Conservation (phyloP, 108 stramenopile species). For the Cyclotella sp. region DNA sequence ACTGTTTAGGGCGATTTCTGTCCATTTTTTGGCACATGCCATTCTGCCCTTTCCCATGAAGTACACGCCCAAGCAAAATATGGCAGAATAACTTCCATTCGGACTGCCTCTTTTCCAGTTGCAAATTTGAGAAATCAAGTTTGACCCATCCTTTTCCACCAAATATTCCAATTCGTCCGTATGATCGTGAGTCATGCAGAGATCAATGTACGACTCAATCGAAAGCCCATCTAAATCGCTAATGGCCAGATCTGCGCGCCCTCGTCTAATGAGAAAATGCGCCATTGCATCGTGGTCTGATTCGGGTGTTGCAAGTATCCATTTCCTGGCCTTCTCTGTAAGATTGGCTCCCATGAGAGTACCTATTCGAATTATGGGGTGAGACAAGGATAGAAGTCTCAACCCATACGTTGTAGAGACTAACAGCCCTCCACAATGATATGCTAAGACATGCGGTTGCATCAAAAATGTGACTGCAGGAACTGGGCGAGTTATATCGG, state of each 20-base stretch:
- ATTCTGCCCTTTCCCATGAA: conserved; percentile 68
- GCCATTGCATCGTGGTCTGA: conserved; percentile 73
- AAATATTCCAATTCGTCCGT: conserved; percentile 70
- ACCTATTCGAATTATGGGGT: conserved; percentile 78
- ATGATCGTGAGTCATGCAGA: conserved; percentile 70
- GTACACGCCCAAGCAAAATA: conserved; percentile 71
- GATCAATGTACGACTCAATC: conserved; percentile 72
- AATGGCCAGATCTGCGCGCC: conserved; percentile 67
- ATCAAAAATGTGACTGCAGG: conserved; percentile 50
- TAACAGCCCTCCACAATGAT: conserved; percentile 77
- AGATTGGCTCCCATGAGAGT: conserved; percentile 73
- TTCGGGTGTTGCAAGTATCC: conserved; percentile 70
- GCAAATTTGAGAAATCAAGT: conserved; percentile 57
- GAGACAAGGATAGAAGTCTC: conserved; percentile 61
- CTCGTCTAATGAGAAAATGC: conserved; percentile 75
- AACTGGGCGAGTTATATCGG: conserved; percentile 12
- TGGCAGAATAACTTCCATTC: conserved; percentile 47
- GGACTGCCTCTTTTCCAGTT: conserved; percentile 66
- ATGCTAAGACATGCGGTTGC: conserved; percentile 78
- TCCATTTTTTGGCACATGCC: conserved; percentile 40
- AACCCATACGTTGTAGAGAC: conserved; percentile 73
- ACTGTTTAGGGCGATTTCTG: conserved; percentile 17
- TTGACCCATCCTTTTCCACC: conserved; percentile 58
- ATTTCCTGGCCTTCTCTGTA: conserved; percentile 63
- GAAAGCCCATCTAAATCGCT: conserved; percentile 65